Conservation (phyloP, 495 filamentous ascomycete species). For the Lindgomyces ingoldianus region DNA sequence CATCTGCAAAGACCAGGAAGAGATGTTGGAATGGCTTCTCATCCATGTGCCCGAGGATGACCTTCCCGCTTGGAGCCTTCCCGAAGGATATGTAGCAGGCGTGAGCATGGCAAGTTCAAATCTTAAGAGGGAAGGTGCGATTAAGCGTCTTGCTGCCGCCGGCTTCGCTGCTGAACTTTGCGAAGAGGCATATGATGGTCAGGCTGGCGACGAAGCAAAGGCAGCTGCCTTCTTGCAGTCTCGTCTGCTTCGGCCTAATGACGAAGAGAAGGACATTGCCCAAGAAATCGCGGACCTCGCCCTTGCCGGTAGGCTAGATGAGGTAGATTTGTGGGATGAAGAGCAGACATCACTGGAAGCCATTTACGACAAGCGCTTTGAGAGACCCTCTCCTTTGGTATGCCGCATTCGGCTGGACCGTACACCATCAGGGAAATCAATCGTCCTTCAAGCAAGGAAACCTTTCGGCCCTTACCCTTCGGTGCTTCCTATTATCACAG, state of each 20-base stretch:
- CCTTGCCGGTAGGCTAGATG: conserved; percentile 30
- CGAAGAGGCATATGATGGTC: conserved; percentile 66
- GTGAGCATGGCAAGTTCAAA: conserved; percentile 80
- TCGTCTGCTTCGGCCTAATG: conserved; percentile 55
- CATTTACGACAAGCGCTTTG: conserved; percentile 71
- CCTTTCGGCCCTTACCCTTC: conserved; percentile 67
- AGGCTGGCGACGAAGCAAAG: conserved; percentile 69
- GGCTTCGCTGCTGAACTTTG: conserved; percentile 87
- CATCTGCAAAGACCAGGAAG: conserved; percentile 89
- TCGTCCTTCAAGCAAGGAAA: conserved; percentile 55
- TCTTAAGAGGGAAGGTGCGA: conserved; percentile 71
- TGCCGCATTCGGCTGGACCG: conserved; percentile 64
- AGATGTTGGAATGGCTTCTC: conserved; percentile 87
- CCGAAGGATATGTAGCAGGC: conserved; percentile 85
- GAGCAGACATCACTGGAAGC: conserved; percentile 78
- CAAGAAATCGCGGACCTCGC: conserved; percentile 19
- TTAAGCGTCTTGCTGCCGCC: conserved; percentile 77
- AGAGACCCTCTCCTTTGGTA: conserved; percentile 55
- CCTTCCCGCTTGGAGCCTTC: conserved; percentile 82
- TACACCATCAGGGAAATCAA: conserved; percentile 38
- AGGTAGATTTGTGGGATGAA: conserved; percentile 70
- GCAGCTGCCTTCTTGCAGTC: conserved; percentile 78
- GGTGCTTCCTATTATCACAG: conserved; percentile 70
- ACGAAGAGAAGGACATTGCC: conserved; percentile 20
- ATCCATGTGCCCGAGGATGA: conserved; percentile 98